phyloP scores from a whole-genome alignment of 2,329 filamentous ascomycete species.

The Bipolaris cookei region DNA sequence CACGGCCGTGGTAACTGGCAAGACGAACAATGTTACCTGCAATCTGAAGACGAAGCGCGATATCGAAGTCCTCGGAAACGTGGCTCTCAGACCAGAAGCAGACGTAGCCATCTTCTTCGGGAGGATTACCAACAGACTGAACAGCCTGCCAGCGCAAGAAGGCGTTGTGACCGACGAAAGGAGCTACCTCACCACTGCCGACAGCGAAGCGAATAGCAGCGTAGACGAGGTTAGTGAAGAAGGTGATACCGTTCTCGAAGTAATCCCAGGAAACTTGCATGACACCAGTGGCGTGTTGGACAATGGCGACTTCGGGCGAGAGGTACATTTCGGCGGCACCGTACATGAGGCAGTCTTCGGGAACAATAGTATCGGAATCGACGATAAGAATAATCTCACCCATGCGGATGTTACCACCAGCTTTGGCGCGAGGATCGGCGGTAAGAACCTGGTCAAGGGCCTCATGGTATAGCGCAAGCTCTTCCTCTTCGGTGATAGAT shows the following conservation, averaged over 20 bases:
- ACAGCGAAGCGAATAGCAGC: constrained; percentile 72
- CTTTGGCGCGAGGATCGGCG: constrained; percentile 72
- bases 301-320: constrained; percentile 76
- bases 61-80: constrained; percentile 78
- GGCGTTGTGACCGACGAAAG: constrained; percentile 78
- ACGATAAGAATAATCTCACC: constrained; percentile 79
- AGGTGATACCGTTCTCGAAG: constrained; percentile 77
- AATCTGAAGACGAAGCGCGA: constrained; percentile 72
- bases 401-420: constrained; percentile 81
- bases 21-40: constrained; percentile 71
- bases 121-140: constrained; percentile 59
- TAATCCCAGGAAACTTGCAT: constrained; percentile 75
- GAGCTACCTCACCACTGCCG: constrained; percentile 71
- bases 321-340: constrained; percentile 81
- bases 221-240: constrained; percentile 79
- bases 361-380: constrained; percentile 46
- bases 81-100: constrained; percentile 77
- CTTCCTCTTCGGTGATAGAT: constrained; percentile 43
- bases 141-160: constrained; percentile 72
- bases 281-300: constrained; percentile 70
- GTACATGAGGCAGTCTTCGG: constrained; percentile 76
- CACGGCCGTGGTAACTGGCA: constrained; percentile 70
- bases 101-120: constrained; percentile 61
- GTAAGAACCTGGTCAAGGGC: constrained; percentile 68
- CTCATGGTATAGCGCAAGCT: constrained; percentile 36